Percentiles rank a stretch among this genome's conserved stretches.
Evolutionary conservation across 352 stramenopile species (phyloP).

Genomic region (Globisporangium radiosum): DNA sequence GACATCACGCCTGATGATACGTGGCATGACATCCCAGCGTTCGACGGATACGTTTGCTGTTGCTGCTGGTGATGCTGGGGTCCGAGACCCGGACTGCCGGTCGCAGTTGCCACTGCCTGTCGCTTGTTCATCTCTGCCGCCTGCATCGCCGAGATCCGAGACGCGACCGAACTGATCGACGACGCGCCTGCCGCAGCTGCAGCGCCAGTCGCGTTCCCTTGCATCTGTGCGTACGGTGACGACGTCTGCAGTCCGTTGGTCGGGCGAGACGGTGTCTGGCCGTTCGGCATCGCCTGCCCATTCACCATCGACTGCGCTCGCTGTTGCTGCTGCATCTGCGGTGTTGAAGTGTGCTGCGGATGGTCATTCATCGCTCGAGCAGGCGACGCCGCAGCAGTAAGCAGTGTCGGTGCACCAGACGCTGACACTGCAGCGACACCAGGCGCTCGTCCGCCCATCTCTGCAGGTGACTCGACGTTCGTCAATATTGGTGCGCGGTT

Average conservation of each 20-base stretch:
- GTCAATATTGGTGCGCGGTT: constrained; percentile 25
- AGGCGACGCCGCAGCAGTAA: constrained; percentile 1
- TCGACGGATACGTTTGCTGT: constrained; percentile 7
- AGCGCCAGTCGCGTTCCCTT: neutral
- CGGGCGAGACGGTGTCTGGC: neutral
- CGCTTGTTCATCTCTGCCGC: constrained; percentile 18
- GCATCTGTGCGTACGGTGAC: constrained; percentile 1
- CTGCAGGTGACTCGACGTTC: constrained; percentile 10
- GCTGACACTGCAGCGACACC: constrained; percentile 15
- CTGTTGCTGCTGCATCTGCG: neutral
- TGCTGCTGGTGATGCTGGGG: constrained; percentile 8
- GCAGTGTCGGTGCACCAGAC: constrained; percentile 7
- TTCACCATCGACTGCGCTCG: neutral
- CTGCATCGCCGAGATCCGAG: constrained; percentile 29
- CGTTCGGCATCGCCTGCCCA: neutral
- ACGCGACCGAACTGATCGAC: constrained; percentile 16
- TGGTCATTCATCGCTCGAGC: neutral
- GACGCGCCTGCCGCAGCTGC: constrained; percentile 4
- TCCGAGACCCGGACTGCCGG: constrained; percentile 7
- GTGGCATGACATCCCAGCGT: constrained; percentile 1
- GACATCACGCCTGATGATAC: constrained; percentile 9
- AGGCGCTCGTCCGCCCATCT: constrained; percentile 9
- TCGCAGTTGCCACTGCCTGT: constrained; percentile 10
- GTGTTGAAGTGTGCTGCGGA: neutral
- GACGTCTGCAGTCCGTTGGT: constrained; percentile 2